These are phyloP conservation scores for Pseudogymnoascus sp. DNA, from an alignment of 2,329 filamentous ascomycete genomes.

Conservation along the genomic window DNA sequence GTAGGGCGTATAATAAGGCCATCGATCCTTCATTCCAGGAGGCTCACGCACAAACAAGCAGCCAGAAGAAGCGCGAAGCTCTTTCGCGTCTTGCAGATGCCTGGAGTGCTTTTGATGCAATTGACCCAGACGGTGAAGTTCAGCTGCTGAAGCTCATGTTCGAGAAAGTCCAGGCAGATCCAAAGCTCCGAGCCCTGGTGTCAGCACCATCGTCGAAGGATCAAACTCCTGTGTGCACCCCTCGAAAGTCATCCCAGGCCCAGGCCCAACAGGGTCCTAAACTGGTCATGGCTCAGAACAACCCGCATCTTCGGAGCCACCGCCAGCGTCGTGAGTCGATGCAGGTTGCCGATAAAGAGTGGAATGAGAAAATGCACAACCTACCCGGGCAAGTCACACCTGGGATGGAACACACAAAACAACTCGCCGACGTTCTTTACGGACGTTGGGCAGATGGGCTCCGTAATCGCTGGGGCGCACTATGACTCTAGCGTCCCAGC, in stretches of 20 bases:
- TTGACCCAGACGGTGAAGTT: conserved; percentile 86
- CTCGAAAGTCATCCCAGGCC: conserved; percentile 36
- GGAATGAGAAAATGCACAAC: conserved; percentile 36
- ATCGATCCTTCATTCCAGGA: conserved; percentile 80
- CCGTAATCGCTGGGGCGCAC: conserved; percentile 56
- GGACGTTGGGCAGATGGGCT: conserved; percentile 83
- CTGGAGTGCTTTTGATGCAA: conserved; percentile 73
- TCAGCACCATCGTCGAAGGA: conserved; percentile 26
- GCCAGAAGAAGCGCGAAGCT: conserved; percentile 69
- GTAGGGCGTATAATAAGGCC: conserved; percentile 72
- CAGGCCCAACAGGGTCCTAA: conserved; percentile 38
- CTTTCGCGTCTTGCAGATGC: conserved; percentile 78
- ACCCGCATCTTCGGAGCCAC: conserved; percentile 77
- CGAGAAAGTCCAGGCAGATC: conserved; percentile 63
- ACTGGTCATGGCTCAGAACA: conserved; percentile 70
- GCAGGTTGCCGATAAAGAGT: conserved; percentile 41
- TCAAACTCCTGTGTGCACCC: conserved; percentile 49
- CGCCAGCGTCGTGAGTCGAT: conserved; percentile 51
- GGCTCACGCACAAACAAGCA: conserved; percentile 70
- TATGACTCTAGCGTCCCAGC: conserved; percentile 7
- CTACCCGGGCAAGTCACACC: conserved; percentile 52
- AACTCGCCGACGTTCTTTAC: conserved; percentile 86
- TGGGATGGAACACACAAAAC: conserved; percentile 88
- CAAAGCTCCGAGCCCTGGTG: conserved; percentile 43
- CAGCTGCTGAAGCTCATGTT: conserved; percentile 74